These are phyloP conservation scores for Globisporangium camurandrum DNA, from an alignment of 352 stramenopile species.

Conservation along the genomic window DNA sequence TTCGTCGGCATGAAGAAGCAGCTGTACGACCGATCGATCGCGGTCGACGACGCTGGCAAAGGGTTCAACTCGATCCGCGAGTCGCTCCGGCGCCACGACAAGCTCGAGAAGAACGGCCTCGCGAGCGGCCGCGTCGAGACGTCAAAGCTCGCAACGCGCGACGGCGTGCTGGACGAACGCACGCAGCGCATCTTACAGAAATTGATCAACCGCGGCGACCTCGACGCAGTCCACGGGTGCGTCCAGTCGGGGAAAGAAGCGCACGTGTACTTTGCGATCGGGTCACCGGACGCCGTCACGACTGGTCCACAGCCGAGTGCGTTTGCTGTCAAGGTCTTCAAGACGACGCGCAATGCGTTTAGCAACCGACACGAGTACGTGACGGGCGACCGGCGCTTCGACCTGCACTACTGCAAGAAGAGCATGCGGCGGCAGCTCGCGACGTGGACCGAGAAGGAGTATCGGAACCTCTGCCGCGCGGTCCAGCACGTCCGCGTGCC, in stretches of 20 bases:
- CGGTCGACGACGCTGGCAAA: constrained; percentile 1
- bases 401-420: constrained; percentile 49
- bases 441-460: constrained; percentile 40
- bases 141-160: constrained; percentile 24
- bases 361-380: constrained; percentile 40
- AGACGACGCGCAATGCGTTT: constrained; percentile 43
- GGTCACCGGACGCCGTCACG: constrained; percentile 15
- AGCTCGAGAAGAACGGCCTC: constrained; percentile 16
- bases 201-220: constrained; percentile 28
- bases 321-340: constrained; percentile 67
- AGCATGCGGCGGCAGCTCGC: constrained; percentile 53
- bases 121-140: constrained; percentile 13
- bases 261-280: constrained; percentile 44
- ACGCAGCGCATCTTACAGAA: constrained; percentile 39
- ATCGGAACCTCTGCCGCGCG: constrained; percentile 31
- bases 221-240: constrained; percentile 32
- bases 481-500: constrained; percentile 26
- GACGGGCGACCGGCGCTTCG: constrained; percentile 37
- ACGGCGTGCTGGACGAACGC: constrained; percentile 46
- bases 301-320: constrained; percentile 15
- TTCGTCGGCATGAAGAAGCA: too few species aligned
- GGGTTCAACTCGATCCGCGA: constrained; percentile 25
- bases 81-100: constrained; percentile 24
- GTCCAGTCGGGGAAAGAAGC: constrained; percentile 40
- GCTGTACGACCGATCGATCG: constrained; percentile 6